Base-by-base conservation (phyloP, 441 rosid species). In the Eruca vesicaria region DNA sequence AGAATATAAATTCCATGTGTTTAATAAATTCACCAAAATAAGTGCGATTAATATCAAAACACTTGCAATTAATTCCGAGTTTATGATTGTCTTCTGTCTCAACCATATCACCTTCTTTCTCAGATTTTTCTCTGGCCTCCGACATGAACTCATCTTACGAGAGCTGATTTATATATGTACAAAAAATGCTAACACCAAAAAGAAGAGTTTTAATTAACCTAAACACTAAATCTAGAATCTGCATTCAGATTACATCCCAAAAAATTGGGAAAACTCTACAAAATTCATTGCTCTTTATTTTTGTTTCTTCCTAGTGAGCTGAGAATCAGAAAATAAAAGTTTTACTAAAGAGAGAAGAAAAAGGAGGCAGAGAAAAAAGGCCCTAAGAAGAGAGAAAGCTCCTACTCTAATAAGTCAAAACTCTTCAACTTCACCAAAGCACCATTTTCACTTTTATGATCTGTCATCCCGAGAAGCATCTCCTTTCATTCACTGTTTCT, bases 241-340 rank as follows among this genome's bases (percentile, higher is more conserved):
- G 48, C 15, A 12, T 38, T 38, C n/a, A 12, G 48, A 38, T 38
- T 12, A 38, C 48, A 38, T 38, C 48, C 15, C 48, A 38, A 38
- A 38, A n/a, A 6, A 38, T 12, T 38, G 48, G 48, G 3, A 23
- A 23, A 23, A 23, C 26, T 23, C 26, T 23, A 23, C 26, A 23
- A 23, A 23, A 23, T 23, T 23, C 26, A 29, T 53, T 38, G 21
- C 41, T 69, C 71, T 69, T 66, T 69, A 29, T 69, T 76, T 62
- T 63, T 53, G 53, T 63, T 31, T 68, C 57, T 68, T 28, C 48
- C 64, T 61, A 68, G 43, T 52, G 63, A 0, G 36, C 55, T 32
- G 55, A 62, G 18, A 35, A 75, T 60, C 43, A 52, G 35, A 36
- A 68, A 41, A 23, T 23, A 23, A 23, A 1, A 23, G 26, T 23